Conservation (phyloP, 106 monocot genomes). For the Dendrobium chrysotoxum region DNA sequence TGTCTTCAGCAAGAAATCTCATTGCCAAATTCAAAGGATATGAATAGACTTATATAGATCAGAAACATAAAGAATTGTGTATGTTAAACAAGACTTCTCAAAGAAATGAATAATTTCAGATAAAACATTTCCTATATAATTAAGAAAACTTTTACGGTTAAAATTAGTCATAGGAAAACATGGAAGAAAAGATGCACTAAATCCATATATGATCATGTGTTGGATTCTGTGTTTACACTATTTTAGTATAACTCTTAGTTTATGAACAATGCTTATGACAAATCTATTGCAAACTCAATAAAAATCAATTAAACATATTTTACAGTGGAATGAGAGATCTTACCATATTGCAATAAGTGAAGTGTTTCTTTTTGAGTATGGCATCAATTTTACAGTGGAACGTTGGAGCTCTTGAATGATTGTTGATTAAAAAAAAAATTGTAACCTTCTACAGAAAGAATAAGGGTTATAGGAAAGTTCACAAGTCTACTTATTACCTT, state of each 20-base stretch:
- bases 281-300: neutral
- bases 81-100: constrained; percentile 44
- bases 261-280: neutral
- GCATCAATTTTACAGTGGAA: constrained; percentile 65
- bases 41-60: constrained; percentile 24
- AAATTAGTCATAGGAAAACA: neutral
- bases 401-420: constrained; percentile 65
- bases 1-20: constrained; percentile 49
- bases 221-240: constrained; percentile 71
- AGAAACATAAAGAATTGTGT: constrained; percentile 56
- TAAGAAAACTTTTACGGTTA: neutral
- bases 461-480: neutral
- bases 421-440: constrained; percentile 25
- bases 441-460: neutral
- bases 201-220: constrained; percentile 66
- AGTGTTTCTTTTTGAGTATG: constrained; percentile 72
- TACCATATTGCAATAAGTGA: constrained; percentile 83
- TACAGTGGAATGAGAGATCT: neutral
- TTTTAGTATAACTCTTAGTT: constrained; percentile 37
- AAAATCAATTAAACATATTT: neutral
- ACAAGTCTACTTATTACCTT: constrained; percentile 39
- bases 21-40: constrained; percentile 5
- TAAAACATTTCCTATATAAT: constrained; percentile 48
- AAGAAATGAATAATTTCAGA: constrained; percentile 43
- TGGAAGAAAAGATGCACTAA: constrained; percentile 30